Evolutionary conservation across 257 asterid species (phyloP).

Genomic region (Leptodermis oblonga): DNA sequence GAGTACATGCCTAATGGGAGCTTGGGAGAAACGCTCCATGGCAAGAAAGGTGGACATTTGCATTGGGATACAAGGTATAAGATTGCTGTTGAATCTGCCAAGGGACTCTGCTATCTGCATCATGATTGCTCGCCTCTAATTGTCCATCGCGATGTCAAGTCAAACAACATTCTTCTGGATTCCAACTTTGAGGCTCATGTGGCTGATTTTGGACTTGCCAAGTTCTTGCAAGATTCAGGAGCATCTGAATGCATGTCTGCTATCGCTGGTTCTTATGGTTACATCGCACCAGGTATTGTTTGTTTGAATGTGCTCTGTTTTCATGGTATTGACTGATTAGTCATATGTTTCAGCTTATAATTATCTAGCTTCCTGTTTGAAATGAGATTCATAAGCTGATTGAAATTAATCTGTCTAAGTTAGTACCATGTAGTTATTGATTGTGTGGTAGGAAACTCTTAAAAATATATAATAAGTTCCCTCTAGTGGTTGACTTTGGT

Average conservation of each 20-base stretch:
- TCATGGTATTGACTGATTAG: background rate
- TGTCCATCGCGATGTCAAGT: conserved; percentile 88
- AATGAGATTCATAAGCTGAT: background rate
- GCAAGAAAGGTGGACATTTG: conserved; percentile 95
- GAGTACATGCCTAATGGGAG: conserved; percentile 99
- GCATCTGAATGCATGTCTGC: conserved; percentile 98
- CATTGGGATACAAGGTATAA: conserved; percentile 88
- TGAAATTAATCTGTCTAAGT: background rate
- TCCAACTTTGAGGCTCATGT: conserved; percentile 88
- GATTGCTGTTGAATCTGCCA: conserved; percentile 86
- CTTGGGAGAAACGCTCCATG: conserved; percentile 89
- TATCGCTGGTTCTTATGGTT: conserved; percentile 98
- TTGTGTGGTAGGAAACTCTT: background rate
- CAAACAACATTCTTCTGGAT: conserved; percentile 83
- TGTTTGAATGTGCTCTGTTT: background rate
- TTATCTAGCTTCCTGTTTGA: conserved; percentile 1
- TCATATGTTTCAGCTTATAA: background rate
- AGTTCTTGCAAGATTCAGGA: conserved; percentile 93
- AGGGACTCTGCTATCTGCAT: conserved; percentile 96
- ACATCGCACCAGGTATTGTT: conserved; percentile 86
- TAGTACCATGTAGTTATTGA: background rate
- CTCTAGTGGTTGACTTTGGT: background rate
- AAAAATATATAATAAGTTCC: background rate
- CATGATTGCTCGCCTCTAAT: conserved; percentile 96
- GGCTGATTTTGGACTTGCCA: conserved; percentile 97